These are phyloP conservation scores for Lentinula detonsa DNA, from an alignment of 768 basidiomycete genomes.

Conservation along the genomic window DNA sequence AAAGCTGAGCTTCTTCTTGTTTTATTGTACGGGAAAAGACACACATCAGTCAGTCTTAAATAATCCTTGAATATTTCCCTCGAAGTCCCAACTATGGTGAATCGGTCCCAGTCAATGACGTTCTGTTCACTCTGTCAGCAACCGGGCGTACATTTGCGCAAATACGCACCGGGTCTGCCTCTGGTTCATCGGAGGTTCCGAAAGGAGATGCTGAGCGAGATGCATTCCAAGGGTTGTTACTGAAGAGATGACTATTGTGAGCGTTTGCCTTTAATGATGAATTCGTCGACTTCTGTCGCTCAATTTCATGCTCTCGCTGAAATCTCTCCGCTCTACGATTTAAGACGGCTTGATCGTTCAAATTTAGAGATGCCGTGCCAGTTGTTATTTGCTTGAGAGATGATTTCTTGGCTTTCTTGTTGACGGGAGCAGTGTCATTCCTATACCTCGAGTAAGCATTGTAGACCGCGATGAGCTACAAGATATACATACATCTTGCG, in stretches of 20 bases:
- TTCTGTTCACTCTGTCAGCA: slow-evolving; percentile 47
- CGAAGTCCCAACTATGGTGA: slow-evolving; percentile 92
- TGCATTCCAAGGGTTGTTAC: slow-evolving; percentile 38
- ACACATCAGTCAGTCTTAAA: slow-evolving; percentile 83
- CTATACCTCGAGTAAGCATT: slow-evolving; percentile 17
- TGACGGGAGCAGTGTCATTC: slow-evolving; percentile 31
- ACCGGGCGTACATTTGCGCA: background rate
- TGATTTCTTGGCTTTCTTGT: slow-evolving; percentile 59
- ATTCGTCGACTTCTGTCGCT: slow-evolving; percentile 52
- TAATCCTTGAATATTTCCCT: slow-evolving; percentile 93
- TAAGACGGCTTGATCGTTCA: slow-evolving; percentile 63
- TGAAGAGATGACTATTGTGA: slow-evolving; percentile 49
- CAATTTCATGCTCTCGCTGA: slow-evolving; percentile 83
- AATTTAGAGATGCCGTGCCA: slow-evolving; percentile 36
- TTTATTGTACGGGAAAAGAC: slow-evolving; percentile 13
- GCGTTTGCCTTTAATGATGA: slow-evolving; percentile 39
- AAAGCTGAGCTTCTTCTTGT: slow-evolving; percentile 5
- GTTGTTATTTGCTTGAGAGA: slow-evolving; percentile 37
- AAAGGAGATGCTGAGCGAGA: slow-evolving; percentile 42
- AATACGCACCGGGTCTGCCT: slow-evolving; percentile 59
- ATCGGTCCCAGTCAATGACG: slow-evolving; percentile 93
- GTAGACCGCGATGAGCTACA: background rate
- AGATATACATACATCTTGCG: slow-evolving; percentile 55
- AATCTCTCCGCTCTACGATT: slow-evolving; percentile 84
- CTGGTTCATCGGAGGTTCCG: slow-evolving; percentile 56